These are phyloP conservation scores for Talaromyces sp. DNA, from an alignment of 2,329 filamentous ascomycete species.

Conservation along the genomic window DNA sequence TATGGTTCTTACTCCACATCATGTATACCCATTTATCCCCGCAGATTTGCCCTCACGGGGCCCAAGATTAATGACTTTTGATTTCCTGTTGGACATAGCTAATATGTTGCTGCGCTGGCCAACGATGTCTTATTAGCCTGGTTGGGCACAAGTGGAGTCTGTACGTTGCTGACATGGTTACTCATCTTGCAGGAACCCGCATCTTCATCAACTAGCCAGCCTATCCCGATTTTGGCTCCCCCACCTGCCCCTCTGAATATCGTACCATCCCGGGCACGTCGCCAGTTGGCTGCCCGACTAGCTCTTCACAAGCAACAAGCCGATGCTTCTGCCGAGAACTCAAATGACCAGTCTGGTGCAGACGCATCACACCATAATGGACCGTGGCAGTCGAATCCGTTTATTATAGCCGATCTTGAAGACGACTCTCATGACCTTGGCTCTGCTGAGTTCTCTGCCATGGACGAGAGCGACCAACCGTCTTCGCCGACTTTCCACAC, in stretches of 20 bases:
- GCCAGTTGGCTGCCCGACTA: constrained; percentile 84
- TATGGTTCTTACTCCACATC: not conserved
- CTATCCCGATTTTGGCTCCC: constrained; percentile 41
- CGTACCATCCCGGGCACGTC: constrained; percentile 76
- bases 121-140: not conserved
- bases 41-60: not conserved
- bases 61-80: not conserved
- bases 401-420: constrained; percentile 35
- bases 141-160: constrained; percentile 15
- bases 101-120: not conserved
- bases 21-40: not conserved
- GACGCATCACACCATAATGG: constrained; percentile 16
- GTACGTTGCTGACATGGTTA: constrained; percentile 18
- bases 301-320: constrained; percentile 66
- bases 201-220: constrained; percentile 32
- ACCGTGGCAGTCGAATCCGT: constrained; percentile 34
- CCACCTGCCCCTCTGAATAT: constrained; percentile 79
- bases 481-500: constrained; percentile 34
- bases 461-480: constrained; percentile 24
- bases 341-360: constrained; percentile 1
- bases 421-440: constrained; percentile 31
- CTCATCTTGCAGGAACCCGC: constrained; percentile 13
- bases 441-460: constrained; percentile 27
- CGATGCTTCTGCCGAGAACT: constrained; percentile 32
- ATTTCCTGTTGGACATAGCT: not conserved